Evolutionary conservation across 2,329 filamentous ascomycete species (phyloP).

Genomic region (Alternaria conjuncta): DNA sequence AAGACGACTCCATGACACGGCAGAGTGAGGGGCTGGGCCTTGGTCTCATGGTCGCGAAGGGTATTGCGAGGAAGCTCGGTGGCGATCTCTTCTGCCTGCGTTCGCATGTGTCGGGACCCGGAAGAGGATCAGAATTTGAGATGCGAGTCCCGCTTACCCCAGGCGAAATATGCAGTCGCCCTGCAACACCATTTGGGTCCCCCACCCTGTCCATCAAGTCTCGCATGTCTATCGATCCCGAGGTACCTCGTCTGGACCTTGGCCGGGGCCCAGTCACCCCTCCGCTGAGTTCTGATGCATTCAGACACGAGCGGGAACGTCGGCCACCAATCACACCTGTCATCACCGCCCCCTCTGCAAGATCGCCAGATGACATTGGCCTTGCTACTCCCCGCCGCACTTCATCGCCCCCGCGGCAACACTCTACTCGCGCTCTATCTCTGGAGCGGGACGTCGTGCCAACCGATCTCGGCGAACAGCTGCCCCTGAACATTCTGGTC

Average conservation of each 20-base stretch:
- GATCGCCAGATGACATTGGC: slow-evolving; percentile 17
- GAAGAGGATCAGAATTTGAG: slow-evolving; percentile 71
- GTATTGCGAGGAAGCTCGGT: slow-evolving; percentile 70
- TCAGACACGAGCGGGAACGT: slow-evolving; percentile 23
- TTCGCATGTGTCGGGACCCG: slow-evolving; percentile 66
- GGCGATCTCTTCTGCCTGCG: slow-evolving; percentile 70
- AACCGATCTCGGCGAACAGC: slow-evolving; percentile 59
- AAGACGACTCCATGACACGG: slow-evolving; percentile 71
- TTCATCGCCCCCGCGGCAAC: slow-evolving; percentile 35
- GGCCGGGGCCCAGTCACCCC: slow-evolving; percentile 36
- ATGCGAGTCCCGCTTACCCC: slow-evolving; percentile 68
- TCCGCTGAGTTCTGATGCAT: slow-evolving; percentile 32
- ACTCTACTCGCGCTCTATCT: slow-evolving; percentile 22
- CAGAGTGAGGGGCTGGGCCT: slow-evolving; percentile 72
- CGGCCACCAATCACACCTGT: slow-evolving; percentile 16
- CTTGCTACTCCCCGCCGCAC: slow-evolving; percentile 39
- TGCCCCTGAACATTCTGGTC: slow-evolving; percentile 72
- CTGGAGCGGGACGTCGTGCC: slow-evolving; percentile 28
- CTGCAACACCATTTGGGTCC: slow-evolving; percentile 58
- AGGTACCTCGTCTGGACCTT: slow-evolving; percentile 25
- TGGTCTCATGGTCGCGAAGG: slow-evolving; percentile 75
- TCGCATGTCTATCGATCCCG: slow-evolving; percentile 39
- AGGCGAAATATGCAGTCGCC: slow-evolving; percentile 57
- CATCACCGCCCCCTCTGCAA: slow-evolving; percentile 17
- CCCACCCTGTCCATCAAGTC: slow-evolving; percentile 48